phyloP scores from a whole-genome alignment of 345 rosid genomes.

The Eucalyptus sp. region DNA sequence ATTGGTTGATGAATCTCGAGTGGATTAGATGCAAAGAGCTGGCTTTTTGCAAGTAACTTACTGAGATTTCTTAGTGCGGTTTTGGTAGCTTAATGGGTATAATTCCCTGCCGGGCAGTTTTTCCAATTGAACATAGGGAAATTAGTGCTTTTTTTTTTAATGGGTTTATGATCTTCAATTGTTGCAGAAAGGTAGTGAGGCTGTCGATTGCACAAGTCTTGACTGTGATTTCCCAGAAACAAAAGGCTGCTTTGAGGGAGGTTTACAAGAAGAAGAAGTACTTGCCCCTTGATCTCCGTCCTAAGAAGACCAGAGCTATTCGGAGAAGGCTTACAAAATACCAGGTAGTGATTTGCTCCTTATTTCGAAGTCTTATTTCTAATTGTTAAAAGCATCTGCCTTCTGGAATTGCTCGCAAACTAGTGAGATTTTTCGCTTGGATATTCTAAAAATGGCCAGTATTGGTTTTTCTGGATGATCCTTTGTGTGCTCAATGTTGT shows the following conservation, averaged over 20 bases:
- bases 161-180: neutral
- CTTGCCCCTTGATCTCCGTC: conserved; percentile 87
- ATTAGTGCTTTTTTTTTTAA: neutral
- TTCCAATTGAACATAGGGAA: neutral
- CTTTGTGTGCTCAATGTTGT: neutral
- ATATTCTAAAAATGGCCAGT: neutral
- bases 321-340: conserved; percentile 88
- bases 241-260: conserved; percentile 78
- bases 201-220: conserved; percentile 80
- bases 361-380: neutral
- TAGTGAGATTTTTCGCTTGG: neutral
- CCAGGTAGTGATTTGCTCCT: conserved; percentile 34
- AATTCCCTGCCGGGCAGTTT: neutral
- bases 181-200: conserved; percentile 91
- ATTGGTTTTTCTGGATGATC: neutral
- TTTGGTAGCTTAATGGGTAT: neutral
- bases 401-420: neutral
- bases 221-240: conserved; percentile 88
- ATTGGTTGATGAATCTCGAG: neutral
- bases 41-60: neutral
- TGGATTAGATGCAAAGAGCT: neutral
- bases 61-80: neutral
- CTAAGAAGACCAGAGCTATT: conserved; percentile 94
- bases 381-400: neutral
- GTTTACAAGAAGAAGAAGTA: conserved; percentile 72